Conservation (phyloP, 345 rosid species). For the Dipteronia sinensis region DNA sequence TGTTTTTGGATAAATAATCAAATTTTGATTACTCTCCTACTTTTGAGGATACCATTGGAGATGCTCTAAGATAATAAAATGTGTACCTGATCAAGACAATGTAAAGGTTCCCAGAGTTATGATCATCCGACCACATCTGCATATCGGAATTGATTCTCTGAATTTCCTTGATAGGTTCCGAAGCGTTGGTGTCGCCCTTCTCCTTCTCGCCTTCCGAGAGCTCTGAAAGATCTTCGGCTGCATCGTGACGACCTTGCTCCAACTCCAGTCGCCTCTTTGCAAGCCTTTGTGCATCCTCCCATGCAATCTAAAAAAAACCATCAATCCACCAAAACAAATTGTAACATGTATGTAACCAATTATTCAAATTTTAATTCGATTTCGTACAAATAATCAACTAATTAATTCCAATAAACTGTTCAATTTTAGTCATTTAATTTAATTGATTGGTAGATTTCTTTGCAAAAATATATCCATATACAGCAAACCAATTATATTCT, state of each 20-base stretch:
- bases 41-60: too few relatives aligned
- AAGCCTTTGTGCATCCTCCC: constrained; percentile 68
- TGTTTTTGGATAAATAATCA: too few relatives aligned
- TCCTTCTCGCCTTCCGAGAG: constrained; percentile 89
- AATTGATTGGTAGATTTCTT: too few relatives aligned
- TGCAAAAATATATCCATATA: too few relatives aligned
- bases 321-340: background rate
- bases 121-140: constrained; percentile 71
- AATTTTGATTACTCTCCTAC: too few relatives aligned
- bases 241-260: constrained; percentile 78
- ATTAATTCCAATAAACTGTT: background rate
- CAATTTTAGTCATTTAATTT: too few relatives aligned
- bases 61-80: too few relatives aligned
- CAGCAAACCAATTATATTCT: too few relatives aligned
- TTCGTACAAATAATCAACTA: background rate
- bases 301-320: constrained; percentile 43
- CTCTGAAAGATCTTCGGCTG: constrained; percentile 78
- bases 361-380: background rate
- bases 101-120: constrained; percentile 62
- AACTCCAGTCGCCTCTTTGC: constrained; percentile 62
- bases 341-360: too few relatives aligned
- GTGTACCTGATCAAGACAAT: constrained; percentile 70
- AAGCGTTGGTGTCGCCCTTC: constrained; percentile 36
- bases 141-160: constrained; percentile 63
- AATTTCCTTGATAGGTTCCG: constrained; percentile 45